Evolutionary conservation across 2,329 filamentous ascomycete species (phyloP), one percentile per base, ranked within the genome.

Genomic region (Ascochyta pisi): DNA sequence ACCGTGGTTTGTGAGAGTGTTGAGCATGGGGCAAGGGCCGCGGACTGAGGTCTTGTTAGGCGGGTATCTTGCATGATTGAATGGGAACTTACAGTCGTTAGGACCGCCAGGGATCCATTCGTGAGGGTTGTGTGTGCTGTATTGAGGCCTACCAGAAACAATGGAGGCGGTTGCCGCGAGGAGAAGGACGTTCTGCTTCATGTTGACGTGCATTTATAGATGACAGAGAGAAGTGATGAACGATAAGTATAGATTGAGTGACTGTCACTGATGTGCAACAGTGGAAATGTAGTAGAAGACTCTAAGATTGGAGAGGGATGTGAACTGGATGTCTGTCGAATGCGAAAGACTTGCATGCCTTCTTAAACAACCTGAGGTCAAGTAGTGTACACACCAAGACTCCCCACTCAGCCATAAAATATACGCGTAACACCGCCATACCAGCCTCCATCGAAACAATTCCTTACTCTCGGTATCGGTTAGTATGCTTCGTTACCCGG

Each of bases 1-100:
- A 15, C 65, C 65, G 45, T 74, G 73, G 57, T 76, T 76, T 10
- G 72, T 70, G n/a, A 74, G 65, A 2, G 70, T 68, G 46, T 75
- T 76, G 29, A 74, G 53, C 56, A 68, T 70, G 2, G 73, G 73
- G 39, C 72, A 76, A 19, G 69, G 73, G 1, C 66, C 68, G 12
- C 70, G 66, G 52, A 67, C 60, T 68, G 39, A 1, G 43, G 3
- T 12, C 3, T 23, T 24, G 53, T 40, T 48, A 19, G 42, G 4
- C 2, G 10, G 6, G 19, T 3, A 1, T 8, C 22, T 1, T n/a
- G 10, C 27, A 22, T 22, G 6, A 26, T 9, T 1, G 7, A 3
- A 12, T 6, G 31, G 24, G 33, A 26, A 24, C 39, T 43, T 61
- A 62, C 64, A 66, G 23, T 67, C 64, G 26, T 56, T 29, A 4